Percentiles rank a stretch among this genome's conserved stretches.
These are phyloP conservation scores for Vanilla planifolia DNA, from an alignment of 106 monocot genomes.

Conservation along the genomic window DNA sequence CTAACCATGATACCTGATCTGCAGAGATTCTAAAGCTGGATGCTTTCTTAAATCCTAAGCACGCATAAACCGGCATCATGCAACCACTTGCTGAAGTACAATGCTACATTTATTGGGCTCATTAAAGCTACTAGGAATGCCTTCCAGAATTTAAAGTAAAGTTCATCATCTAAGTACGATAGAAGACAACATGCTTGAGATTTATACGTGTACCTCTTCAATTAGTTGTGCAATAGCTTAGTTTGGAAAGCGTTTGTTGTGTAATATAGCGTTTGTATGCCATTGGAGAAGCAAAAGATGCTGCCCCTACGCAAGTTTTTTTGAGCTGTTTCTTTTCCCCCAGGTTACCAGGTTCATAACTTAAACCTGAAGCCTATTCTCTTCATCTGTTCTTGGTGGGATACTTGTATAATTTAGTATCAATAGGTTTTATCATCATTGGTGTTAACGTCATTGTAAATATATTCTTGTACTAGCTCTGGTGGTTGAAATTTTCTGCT, in stretches of 20 bases:
- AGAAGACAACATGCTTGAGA: not conserved
- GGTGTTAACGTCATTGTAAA: no score
- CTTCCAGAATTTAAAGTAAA: not conserved
- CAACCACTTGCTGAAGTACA: not conserved
- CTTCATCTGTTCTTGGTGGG: no score
- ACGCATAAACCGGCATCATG: not conserved
- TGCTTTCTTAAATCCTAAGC: constrained; percentile 1
- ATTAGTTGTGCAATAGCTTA: not conserved
- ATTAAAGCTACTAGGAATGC: no score
- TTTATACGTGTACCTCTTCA: not conserved
- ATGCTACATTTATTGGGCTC: not conserved
- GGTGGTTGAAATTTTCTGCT: no score
- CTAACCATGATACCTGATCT: not conserved
- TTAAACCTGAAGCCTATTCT: no score
- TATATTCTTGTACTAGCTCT: no score
- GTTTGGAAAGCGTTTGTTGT: constrained; percentile 3
- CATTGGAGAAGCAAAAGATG: constrained; percentile 2
- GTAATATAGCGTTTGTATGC: constrained; percentile 6
- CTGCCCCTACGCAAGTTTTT: not conserved
- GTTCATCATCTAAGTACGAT: not conserved
- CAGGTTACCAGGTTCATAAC: not conserved
- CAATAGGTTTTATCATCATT: no score
- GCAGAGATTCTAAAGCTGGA: constrained; percentile 7
- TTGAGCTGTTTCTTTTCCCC: not conserved
- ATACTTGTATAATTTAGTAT: no score